Evolutionary conservation across 768 basidiomycete species (phyloP), one percentile per base, ranked within the genome.

Genomic region (Leccinum fibrillosum): DNA sequence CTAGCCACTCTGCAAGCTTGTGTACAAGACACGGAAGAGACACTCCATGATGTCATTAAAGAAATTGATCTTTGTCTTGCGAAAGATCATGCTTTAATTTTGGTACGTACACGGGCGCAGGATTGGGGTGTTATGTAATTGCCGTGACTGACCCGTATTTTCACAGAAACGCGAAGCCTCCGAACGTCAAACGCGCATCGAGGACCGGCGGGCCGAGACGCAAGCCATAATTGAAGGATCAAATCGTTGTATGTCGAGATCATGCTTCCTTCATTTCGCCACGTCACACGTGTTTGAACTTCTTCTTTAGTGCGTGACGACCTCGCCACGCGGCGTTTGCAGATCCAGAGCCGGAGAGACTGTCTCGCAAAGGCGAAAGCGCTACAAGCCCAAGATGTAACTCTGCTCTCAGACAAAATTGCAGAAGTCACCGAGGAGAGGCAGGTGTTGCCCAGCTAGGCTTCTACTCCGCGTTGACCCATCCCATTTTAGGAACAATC

Each of bases 121-220:
- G 19, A 44, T 51, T 57, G 34, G 5, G 44, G 60, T 54, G 49
- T 63, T 65, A 65, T 63, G 68, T 73, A 61, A 67, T 66, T 8
- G 54, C 64, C 66, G 67, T 52, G 64, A 54, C 62, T 65, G 56
- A 69, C 44, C 69, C 37, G 63, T 58, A 66, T 61, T 34, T 34
- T 47, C 21, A 42, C 72, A 91, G 90, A 80, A 76, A 62, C 85
- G 89, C 44, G 86, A 92, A 70, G 75, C 85, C 51, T 84, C 83
- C 45, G 85, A 92, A 70, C 82, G 85, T 37, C 77, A 86, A 65
- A 78, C 79, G 58, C 78, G 76, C 61, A 71, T 90, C 26, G 74
- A 77, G 49, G 78, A 78, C 64, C 72, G 86, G n/a, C 72, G 75
- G 59, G 74, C 75, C 47, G 74, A 80, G 64, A 75, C 74, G 45